Conservation (phyloP, 176 grass and related monocot genomes). For the Bolboschoenus planiculmis region DNA sequence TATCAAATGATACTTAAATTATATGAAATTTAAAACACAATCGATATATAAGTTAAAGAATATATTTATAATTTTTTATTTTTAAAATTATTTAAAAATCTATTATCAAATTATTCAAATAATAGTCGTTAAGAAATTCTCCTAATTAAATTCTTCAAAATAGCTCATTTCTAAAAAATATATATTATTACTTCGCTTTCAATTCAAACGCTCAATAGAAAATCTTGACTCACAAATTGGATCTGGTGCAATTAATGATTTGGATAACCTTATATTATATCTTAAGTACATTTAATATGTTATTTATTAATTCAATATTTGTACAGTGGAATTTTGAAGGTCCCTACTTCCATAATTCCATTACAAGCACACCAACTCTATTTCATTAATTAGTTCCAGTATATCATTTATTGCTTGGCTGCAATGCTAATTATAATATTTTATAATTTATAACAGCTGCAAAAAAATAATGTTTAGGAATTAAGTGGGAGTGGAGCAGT, state of each 20-base stretch:
- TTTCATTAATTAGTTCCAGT: neutral
- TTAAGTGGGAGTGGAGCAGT: neutral
- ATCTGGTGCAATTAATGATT: neutral
- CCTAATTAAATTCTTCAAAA: too few species aligned
- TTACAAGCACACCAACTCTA: neutral
- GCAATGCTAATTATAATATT: too few species aligned
- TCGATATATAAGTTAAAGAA: too few species aligned
- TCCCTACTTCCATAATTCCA: neutral
- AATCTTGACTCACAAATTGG: neutral
- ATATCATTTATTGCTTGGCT: neutral
- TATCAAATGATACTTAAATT: too few species aligned
- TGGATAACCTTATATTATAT: neutral
- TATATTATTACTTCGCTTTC: neutral
- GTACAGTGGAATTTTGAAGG: neutral
- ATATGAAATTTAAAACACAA: too few species aligned
- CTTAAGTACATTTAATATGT: neutral
- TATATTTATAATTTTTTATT: too few species aligned
- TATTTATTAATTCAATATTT: neutral
- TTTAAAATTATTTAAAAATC: too few species aligned
- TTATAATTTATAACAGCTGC: neutral
- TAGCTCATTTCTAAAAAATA: too few species aligned
- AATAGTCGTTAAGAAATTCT: too few species aligned
- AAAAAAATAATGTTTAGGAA: conserved; percentile 11
- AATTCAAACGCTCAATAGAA: neutral
- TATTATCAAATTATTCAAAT: too few species aligned